Base-by-base conservation (phyloP, 2,329 filamentous ascomycete species). In the Penicillium sp. region DNA sequence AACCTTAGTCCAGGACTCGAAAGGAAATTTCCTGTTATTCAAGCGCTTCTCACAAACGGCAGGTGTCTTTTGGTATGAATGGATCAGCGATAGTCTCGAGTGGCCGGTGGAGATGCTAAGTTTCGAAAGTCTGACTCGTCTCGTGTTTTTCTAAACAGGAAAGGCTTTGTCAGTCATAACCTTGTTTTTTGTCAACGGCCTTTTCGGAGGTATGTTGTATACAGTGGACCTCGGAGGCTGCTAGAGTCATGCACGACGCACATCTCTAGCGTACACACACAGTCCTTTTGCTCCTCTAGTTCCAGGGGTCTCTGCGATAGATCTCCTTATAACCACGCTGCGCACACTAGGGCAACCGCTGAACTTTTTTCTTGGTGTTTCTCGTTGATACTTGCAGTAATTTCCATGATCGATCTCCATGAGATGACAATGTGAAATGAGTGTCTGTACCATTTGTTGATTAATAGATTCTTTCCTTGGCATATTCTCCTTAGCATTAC, bases 241-340 rank as follows among this genome's bases (percentile, higher is more conserved):
- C 34, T 54, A 54, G 51, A 40, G 23, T 23, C 46, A 50, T 54
- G 51, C 39, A 50, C 18, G 9, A 54, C 23, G 18, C 26, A 32
- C 51, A 44, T 44, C 7, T 8, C 13, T 44, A 13, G 34, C 29
- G 26, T 48, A 18, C 19, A 32, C 16, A 40, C 45, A 42, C 39
- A 23, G 46, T 39, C 32, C 23, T 44, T 53, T 50, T 50, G 29
- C n/a, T 50, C 39, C 3, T 10, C 46, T 39, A 44, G 34, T 30
- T n/a, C 46, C 46, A 53, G 46, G 40, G 39, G 39, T 9, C 10
- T 50, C 10, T 18, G 34, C 6, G 5, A 26, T 26, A 27, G 27
- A 39, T 34, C 27, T 53, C 23, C 9, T 39, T 50, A 50, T 54
- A 50, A 44, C 23, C 34, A 10, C 11, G 11, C 32, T 14, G 13